These are phyloP conservation scores for Nothophaeocryptopus gaeumannii DNA, from an alignment of 2,329 filamentous ascomycete genomes.

Conservation along the genomic window DNA sequence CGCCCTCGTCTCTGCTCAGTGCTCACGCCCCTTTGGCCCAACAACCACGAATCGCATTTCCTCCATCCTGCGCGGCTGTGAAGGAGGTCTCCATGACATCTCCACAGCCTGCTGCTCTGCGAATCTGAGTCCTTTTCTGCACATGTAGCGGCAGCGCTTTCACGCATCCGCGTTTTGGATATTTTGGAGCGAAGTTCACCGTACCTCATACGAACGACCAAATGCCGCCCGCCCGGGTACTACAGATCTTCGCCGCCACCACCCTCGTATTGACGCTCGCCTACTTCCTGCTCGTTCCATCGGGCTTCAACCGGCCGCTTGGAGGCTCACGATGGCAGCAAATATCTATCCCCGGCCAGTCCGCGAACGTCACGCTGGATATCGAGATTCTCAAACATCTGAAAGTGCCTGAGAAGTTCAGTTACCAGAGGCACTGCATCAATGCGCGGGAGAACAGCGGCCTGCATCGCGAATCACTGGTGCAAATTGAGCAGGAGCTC, in stretches of 20 bases:
- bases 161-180: neutral
- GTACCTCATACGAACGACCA: too few relatives aligned
- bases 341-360: conserved; percentile 5
- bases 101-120: too few relatives aligned
- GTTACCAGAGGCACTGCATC: conserved; percentile 23
- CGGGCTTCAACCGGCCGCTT: conserved; percentile 1
- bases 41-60: too few relatives aligned
- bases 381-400: conserved; percentile 22
- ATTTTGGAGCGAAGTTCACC: neutral
- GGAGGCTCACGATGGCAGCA: conserved; percentile 13
- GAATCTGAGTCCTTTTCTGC: too few relatives aligned
- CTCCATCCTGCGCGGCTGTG: too few relatives aligned
- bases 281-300: conserved; percentile 17
- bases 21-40: too few relatives aligned
- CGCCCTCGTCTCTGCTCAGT: too few relatives aligned
- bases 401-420: conserved; percentile 16
- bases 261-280: conserved; percentile 17
- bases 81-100: too few relatives aligned
- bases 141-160: too few relatives aligned
- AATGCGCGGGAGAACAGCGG: conserved; percentile 13
- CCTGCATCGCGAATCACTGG: conserved; percentile 17
- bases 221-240: conserved; percentile 2
- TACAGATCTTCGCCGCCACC: conserved; percentile 16
- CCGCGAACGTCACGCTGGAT: conserved; percentile 20
- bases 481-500: conserved; percentile 10